Conservation (phyloP, 257 asterid genomes). For the Solanum acaule region DNA sequence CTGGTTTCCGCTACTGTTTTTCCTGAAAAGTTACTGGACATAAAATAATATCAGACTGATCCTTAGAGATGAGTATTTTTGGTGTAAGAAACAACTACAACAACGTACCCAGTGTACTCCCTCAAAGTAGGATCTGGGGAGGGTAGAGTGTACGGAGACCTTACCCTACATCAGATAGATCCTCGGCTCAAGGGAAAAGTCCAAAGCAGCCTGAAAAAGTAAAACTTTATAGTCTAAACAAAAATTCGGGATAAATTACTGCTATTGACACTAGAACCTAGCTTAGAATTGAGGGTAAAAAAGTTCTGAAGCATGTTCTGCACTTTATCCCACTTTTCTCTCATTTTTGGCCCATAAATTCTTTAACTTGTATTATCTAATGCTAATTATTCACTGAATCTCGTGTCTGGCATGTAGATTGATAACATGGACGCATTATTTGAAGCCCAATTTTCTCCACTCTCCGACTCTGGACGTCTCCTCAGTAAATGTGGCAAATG, state of each 20-base stretch:
- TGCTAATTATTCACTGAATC: background rate
- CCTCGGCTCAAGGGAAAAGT: background rate
- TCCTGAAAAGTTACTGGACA: background rate
- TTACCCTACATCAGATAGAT: background rate
- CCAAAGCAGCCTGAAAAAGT: background rate
- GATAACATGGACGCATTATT: conserved; percentile 90
- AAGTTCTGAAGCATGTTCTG: background rate
- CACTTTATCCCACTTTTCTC: background rate
- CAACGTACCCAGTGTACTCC: background rate
- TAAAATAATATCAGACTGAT: background rate
- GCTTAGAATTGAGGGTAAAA: background rate
- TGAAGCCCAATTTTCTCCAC: conserved; percentile 93
- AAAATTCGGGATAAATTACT: background rate
- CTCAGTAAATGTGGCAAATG: conserved; percentile 95
- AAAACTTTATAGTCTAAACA: background rate
- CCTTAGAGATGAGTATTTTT: background rate
- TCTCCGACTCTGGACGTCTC: conserved; percentile 74
- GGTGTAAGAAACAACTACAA: background rate
- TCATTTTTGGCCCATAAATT: background rate
- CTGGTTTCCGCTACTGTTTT: background rate
- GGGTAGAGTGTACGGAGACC: background rate
- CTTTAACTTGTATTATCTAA: background rate
- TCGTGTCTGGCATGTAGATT: conserved; percentile 28
- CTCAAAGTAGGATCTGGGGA: background rate
- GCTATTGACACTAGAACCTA: background rate